A percentile compares a stretch with the other conserved stretches of the same genome.
Conservation (phyloP, 805 yeast genomes). For the Candida pini region DNA sequence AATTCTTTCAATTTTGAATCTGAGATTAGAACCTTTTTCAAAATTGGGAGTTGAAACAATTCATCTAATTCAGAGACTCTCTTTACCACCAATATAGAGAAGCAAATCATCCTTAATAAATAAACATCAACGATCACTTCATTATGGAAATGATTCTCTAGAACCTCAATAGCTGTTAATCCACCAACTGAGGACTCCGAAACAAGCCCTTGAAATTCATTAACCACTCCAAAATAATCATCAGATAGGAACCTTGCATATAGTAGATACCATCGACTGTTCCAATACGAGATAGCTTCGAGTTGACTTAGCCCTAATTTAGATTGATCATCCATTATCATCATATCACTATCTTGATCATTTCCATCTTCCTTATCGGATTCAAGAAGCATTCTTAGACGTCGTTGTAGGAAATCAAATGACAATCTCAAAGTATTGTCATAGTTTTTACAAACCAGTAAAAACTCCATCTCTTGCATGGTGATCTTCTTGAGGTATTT, state of each 20-base stretch:
- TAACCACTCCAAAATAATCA: constrained; percentile 20
- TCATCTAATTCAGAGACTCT: constrained; percentile 5
- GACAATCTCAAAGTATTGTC: constrained; percentile 12
- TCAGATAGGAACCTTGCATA: constrained; percentile 20
- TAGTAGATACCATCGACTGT: constrained; percentile 24
- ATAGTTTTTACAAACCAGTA: constrained; percentile 16
- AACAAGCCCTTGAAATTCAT: constrained; percentile 14
- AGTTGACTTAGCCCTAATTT: constrained; percentile 6
- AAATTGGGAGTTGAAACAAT: constrained; percentile 9
- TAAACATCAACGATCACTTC: constrained; percentile 12
- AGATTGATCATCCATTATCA: constrained; percentile 6
- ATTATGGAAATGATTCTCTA: constrained; percentile 11
- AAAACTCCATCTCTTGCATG: constrained; percentile 13
- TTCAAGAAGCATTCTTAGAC: constrained; percentile 17
- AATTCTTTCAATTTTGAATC: constrained; percentile 19
- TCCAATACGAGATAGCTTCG: constrained; percentile 25
- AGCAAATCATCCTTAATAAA: constrained; percentile 15
- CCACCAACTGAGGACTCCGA: constrained; percentile 8
- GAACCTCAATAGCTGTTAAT: constrained; percentile 14
- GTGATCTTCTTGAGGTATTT: constrained; percentile 7
- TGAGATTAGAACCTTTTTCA: constrained; percentile 16
- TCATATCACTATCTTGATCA: constrained; percentile 14
- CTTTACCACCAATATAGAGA: constrained; percentile 17
- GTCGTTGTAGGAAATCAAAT: constrained; percentile 12
- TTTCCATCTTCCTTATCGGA: constrained; percentile 15